Evolutionary conservation across 441 rosid genomes (phyloP).

Genomic region (Lepidium campestre): DNA sequence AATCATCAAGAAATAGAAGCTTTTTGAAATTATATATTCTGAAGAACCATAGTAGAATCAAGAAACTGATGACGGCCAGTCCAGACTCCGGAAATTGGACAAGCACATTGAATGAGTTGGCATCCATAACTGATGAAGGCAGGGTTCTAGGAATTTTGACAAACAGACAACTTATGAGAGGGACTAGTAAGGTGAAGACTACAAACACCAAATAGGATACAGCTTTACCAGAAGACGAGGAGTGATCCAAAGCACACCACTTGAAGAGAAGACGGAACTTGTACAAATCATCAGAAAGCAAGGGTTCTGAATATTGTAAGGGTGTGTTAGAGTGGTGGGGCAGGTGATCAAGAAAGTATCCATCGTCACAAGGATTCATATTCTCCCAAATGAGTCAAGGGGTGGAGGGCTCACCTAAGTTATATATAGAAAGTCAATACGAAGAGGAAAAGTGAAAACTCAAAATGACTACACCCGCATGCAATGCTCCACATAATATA

Average conservation of each 20-base stretch:
- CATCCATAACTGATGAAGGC: slow-evolving; percentile 23
- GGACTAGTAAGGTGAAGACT: slow-evolving; percentile 41
- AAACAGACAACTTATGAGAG: slow-evolving; percentile 36
- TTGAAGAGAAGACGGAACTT: slow-evolving; percentile 50
- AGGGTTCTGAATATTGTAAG: slow-evolving; percentile 39
- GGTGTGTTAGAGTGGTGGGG: slow-evolving; percentile 18
- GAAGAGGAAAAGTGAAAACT: neutral
- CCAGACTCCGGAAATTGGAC: slow-evolving; percentile 69
- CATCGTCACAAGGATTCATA: slow-evolving; percentile 17
- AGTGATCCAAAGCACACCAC: slow-evolving; percentile 72
- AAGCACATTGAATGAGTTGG: slow-evolving; percentile 48
- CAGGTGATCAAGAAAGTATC: slow-evolving; percentile 11
- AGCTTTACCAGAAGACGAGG: slow-evolving; percentile 41
- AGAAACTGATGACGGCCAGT: slow-evolving; percentile 46
- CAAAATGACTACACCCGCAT: slow-evolving; percentile 16
- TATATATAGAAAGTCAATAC: neutral
- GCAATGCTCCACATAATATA: neutral
- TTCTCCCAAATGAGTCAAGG: neutral
- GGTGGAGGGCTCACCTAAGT: neutral
- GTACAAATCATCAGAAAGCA: slow-evolving; percentile 37
- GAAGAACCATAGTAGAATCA: slow-evolving; percentile 51
- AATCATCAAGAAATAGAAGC: slow-evolving; percentile 60
- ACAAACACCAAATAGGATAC: slow-evolving; percentile 42
- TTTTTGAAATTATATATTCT: slow-evolving; percentile 45
- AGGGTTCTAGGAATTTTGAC: slow-evolving; percentile 21